Percentiles rank a stretch among this genome's conserved stretches.
Evolutionary conservation across 2,329 filamentous ascomycete genomes (phyloP).

Genomic region (Epichloe gansuensis): DNA sequence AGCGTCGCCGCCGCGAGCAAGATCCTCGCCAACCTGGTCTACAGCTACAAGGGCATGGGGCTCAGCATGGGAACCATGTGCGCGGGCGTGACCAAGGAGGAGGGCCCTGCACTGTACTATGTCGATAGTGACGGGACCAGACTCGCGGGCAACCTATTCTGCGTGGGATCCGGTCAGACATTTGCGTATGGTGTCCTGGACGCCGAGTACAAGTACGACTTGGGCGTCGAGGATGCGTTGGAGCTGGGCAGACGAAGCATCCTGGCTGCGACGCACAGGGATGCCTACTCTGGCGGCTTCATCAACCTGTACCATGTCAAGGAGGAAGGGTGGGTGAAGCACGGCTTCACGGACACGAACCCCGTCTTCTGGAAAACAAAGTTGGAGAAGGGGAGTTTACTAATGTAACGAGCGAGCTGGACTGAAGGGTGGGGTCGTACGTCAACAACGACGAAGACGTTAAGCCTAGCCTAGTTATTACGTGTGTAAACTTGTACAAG

Average conservation of each 20-base stretch:
- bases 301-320: conserved; percentile 99
- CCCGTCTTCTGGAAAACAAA: conserved; percentile 99
- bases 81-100: conserved; percentile 86
- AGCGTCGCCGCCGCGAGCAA: conserved; percentile 94
- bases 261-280: conserved; percentile 87
- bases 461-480: too few species aligned
- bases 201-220: conserved; percentile 84
- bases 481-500: too few species aligned
- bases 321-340: conserved; percentile 97
- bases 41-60: conserved; percentile 98
- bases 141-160: conserved; percentile 89
- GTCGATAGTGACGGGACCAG: conserved; percentile 90
- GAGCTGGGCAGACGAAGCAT: conserved; percentile 88
- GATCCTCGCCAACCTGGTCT: conserved; percentile 96
- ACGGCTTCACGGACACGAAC: conserved; percentile 96
- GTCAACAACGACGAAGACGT: neutral
- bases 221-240: conserved; percentile 77
- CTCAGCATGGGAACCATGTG: conserved; percentile 99
- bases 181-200: conserved; percentile 98
- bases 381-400: conserved; percentile 96
- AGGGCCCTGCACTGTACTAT: conserved; percentile 97
- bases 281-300: conserved; percentile 96
- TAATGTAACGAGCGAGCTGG: conserved; percentile 73
- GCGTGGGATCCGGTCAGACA: conserved; percentile 94
- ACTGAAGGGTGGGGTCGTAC: conserved; percentile 14